Evolutionary conservation across 2,329 filamentous ascomycete genomes (phyloP).

Genomic region (Colletotrichum euphorbiae): DNA sequence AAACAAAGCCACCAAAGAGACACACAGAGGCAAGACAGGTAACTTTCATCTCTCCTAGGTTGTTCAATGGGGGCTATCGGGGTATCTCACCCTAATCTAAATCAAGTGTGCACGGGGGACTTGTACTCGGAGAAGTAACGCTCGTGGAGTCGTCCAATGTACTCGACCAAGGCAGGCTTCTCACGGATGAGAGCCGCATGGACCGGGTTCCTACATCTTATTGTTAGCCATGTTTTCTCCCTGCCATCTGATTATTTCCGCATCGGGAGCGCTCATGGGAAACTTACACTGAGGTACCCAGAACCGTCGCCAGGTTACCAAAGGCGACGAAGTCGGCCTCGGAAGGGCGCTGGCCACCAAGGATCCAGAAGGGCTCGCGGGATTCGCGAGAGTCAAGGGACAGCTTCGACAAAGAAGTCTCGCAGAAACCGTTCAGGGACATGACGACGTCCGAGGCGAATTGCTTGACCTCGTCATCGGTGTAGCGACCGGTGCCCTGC

Average conservation of each 20-base stretch:
- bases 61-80: conserved; percentile 27
- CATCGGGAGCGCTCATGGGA: background rate
- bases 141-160: conserved; percentile 38
- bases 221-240: background rate
- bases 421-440: conserved; percentile 40
- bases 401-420: conserved; percentile 33
- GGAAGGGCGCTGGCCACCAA: conserved; percentile 41
- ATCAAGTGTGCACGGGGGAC: conserved; percentile 34
- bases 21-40: background rate
- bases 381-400: conserved; percentile 20
- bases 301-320: conserved; percentile 34
- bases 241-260: background rate
- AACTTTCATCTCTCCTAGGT: conserved; percentile 5
- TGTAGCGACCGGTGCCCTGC: conserved; percentile 42
- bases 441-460: conserved; percentile 41
- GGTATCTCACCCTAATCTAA: conserved; percentile 32
- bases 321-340: conserved; percentile 42
- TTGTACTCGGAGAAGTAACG: conserved; percentile 37
- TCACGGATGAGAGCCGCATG: conserved; percentile 37
- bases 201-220: conserved; percentile 22
- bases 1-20: background rate
- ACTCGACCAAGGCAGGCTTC: conserved; percentile 38
- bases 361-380: conserved; percentile 42
- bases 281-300: conserved; percentile 39
- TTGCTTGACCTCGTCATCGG: conserved; percentile 38